Conservation (phyloP, 179 eudicot genomes). For the Heliamphora pulchella region DNA sequence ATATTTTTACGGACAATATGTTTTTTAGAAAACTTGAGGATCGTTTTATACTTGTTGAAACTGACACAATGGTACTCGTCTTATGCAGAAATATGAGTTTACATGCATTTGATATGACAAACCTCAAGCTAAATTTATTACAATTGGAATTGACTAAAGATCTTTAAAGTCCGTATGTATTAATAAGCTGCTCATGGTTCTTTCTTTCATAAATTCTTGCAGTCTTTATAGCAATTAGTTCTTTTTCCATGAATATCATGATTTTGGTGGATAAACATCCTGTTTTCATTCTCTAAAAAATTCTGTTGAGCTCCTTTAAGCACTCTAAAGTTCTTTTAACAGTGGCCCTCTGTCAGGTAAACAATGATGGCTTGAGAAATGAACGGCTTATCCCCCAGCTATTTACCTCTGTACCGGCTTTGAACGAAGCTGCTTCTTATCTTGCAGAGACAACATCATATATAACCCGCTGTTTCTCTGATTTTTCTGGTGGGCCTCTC, state of each 20-base stretch:
- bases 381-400: constrained; percentile 50
- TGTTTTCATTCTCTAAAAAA: not conserved
- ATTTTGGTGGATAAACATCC: not conserved
- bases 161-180: not conserved
- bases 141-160: not conserved
- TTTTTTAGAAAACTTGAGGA: not conserved
- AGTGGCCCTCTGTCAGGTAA: constrained; percentile 41
- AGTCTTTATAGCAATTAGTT: not conserved
- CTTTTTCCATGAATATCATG: not conserved
- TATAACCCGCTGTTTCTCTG: constrained; percentile 66
- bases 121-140: not conserved
- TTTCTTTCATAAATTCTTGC: constrained; percentile 5
- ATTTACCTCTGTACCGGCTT: constrained; percentile 68
- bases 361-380: constrained; percentile 28
- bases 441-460: constrained; percentile 71
- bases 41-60: not conserved
- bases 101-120: not conserved
- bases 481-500: constrained; percentile 42
- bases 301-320: not conserved
- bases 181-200: not conserved
- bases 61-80: not conserved
- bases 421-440: constrained; percentile 80
- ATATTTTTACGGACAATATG: not conserved
- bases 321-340: not conserved
- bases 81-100: not conserved